A percentile compares a stretch with the other conserved stretches of the same genome.
Evolutionary conservation across 1,284 basidiomycete species (phyloP).

Genomic region (Volvariella volvacea): DNA sequence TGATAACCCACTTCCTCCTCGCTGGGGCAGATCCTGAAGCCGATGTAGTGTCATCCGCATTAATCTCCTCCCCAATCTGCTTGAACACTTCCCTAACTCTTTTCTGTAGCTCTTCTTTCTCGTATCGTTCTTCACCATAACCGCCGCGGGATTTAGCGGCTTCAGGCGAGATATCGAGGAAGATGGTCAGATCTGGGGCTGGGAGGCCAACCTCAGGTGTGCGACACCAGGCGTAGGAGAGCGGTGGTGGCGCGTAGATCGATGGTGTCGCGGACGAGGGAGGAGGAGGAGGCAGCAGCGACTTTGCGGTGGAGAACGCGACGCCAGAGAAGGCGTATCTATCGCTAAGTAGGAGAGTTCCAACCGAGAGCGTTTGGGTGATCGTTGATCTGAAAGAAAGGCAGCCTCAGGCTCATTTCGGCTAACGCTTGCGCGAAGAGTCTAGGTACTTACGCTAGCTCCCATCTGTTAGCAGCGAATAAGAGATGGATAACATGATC

Average conservation of each 20-base stretch:
- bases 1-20: constrained; percentile 41
- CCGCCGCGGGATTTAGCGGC: constrained; percentile 72
- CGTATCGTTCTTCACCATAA: constrained; percentile 89
- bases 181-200: constrained; percentile 83
- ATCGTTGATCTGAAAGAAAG: constrained; percentile 52
- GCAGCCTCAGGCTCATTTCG: too few relatives aligned
- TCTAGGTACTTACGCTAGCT: constrained; percentile 70
- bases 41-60: constrained; percentile 7
- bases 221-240: constrained; percentile 73
- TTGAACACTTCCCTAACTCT: constrained; percentile 63
- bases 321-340: constrained; percentile 97
- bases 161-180: constrained; percentile 78
- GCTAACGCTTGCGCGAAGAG: too few relatives aligned
- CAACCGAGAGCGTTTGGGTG: constrained; percentile 50
- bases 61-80: constrained; percentile 52
- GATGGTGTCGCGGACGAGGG: background rate
- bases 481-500: constrained; percentile 91
- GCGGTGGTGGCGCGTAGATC: constrained; percentile 14
- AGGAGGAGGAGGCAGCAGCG: constrained; percentile 6
- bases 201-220: constrained; percentile 84
- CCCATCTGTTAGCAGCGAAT: constrained; percentile 98
- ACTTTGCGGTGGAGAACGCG: constrained; percentile 89
- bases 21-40: constrained; percentile 8
- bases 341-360: constrained; percentile 82
- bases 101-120: constrained; percentile 71